Conservation (phyloP, 2,329 filamentous ascomycete species). For the Fusarium sp. region DNA sequence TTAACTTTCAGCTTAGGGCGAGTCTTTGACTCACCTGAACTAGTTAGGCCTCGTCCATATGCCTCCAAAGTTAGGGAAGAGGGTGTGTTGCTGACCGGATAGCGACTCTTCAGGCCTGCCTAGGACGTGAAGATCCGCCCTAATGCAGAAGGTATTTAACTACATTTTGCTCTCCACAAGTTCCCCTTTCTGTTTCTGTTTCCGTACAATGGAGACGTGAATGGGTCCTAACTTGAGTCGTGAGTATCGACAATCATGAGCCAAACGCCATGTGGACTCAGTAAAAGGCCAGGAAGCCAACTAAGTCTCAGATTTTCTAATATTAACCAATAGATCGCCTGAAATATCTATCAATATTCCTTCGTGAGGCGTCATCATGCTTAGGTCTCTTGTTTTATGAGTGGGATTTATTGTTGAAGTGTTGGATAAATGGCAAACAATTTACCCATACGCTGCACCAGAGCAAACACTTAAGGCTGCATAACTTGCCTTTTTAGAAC, state of each 20-base stretch:
- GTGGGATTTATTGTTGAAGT: background rate
- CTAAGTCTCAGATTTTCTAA: background rate
- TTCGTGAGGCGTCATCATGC: background rate
- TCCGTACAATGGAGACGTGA: background rate
- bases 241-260: background rate
- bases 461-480: background rate
- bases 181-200: background rate
- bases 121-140: background rate
- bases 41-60: background rate
- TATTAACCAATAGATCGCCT: fast-evolving
- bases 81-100: slow-evolving; percentile 3
- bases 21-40: background rate
- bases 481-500: too few relatives aligned
- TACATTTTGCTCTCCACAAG: background rate
- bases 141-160: background rate
- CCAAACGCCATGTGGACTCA: slow-evolving; percentile 2
- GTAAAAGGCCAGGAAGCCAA: background rate
- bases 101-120: background rate
- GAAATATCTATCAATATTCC: background rate
- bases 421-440: background rate
- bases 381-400: background rate
- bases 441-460: background rate
- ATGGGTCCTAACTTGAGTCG: background rate
- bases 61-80: background rate
- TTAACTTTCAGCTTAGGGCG: background rate